These are phyloP conservation scores for Neurospora tetrasperma DNA, from an alignment of 495 filamentous ascomycete species.

Conservation along the genomic window DNA sequence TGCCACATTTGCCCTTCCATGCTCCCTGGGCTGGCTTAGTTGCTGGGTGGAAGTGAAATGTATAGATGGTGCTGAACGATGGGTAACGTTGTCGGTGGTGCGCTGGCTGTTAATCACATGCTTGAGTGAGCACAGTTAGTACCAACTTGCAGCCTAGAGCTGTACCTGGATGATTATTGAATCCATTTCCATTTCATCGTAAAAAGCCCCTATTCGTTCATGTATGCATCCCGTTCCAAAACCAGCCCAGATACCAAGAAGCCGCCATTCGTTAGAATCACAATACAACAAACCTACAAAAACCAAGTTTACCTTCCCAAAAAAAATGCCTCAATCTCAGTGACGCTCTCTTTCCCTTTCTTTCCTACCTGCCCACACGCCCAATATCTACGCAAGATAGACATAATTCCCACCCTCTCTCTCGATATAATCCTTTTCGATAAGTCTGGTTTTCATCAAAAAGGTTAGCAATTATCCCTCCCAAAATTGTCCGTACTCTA, in stretches of 20 bases:
- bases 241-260: neutral
- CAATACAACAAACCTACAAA: neutral
- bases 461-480: neutral
- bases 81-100: no score
- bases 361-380: neutral
- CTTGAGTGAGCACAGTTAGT: no score
- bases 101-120: no score
- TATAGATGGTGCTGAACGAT: no score
- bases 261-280: neutral
- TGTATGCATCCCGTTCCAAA: neutral
- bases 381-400: constrained; percentile 57
- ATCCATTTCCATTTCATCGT: neutral
- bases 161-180: neutral
- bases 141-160: no score
- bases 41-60: no score
- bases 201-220: neutral
- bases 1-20: no score
- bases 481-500: neutral
- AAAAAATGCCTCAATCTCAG: neutral
- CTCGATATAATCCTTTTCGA: constrained; percentile 95
- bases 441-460: constrained; percentile 47
- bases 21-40: no score
- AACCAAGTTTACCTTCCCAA: neutral
- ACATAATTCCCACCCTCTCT: constrained; percentile 67
- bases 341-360: neutral